Conservation (phyloP, 768 basidiomycete species). For the Pleurotus giganteus region DNA sequence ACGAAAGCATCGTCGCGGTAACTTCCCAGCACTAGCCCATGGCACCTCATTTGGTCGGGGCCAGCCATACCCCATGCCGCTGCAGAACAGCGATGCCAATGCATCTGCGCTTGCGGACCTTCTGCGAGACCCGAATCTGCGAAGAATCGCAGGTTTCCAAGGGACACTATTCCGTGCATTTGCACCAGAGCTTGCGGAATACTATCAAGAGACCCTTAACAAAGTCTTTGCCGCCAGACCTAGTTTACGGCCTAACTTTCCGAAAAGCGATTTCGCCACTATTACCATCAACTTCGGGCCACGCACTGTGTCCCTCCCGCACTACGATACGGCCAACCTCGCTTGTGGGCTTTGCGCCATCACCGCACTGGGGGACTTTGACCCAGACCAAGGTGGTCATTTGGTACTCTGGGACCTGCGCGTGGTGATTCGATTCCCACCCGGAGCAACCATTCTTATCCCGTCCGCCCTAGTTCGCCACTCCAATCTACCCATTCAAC, state of each 20-base stretch:
- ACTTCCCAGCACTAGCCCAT: constrained; percentile 15
- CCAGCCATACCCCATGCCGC: constrained; percentile 9
- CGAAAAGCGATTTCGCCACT: constrained; percentile 24
- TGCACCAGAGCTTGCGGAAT: constrained; percentile 18
- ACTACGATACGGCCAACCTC: constrained; percentile 24
- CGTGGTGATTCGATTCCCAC: constrained; percentile 17
- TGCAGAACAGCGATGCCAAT: neutral
- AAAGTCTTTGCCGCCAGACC: constrained; percentile 11
- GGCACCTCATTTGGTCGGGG: constrained; percentile 29
- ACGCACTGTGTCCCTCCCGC: constrained; percentile 8
- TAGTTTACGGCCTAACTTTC: constrained; percentile 18
- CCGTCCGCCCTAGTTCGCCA: constrained; percentile 17
- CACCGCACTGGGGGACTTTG: constrained; percentile 13
- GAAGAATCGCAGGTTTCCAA: constrained; percentile 20
- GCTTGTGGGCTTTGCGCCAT: constrained; percentile 21
- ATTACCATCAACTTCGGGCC: constrained; percentile 15
- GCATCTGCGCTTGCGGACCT: neutral
- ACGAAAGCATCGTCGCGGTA: constrained; percentile 18
- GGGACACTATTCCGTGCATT: constrained; percentile 17
- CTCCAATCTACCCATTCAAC: constrained; percentile 8
- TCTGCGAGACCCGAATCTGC: neutral
- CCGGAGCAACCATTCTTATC: constrained; percentile 17
- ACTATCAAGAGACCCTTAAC: constrained; percentile 13
- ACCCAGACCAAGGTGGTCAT: constrained; percentile 16
- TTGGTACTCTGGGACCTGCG: constrained; percentile 17